Conservation (phyloP, 2,329 filamentous ascomycete genomes). For the Neofusicoccum parvum region DNA sequence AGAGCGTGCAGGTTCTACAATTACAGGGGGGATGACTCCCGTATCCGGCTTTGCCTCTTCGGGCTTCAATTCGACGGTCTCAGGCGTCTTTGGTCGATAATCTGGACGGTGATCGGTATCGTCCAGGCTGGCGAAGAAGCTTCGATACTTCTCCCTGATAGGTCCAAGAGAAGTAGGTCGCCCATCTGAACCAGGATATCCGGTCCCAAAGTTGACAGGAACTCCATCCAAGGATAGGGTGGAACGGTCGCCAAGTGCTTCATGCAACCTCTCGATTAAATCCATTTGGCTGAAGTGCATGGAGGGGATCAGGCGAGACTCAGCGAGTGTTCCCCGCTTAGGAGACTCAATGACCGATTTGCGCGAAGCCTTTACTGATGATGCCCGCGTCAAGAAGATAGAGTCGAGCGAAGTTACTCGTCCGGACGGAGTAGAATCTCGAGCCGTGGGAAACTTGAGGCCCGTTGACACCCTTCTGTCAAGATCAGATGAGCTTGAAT, state of each 20-base stretch:
- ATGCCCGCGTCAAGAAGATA: not conserved
- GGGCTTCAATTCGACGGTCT: not conserved
- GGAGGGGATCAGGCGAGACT: slow-evolving; percentile 47
- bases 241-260: slow-evolving; percentile 41
- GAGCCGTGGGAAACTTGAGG: slow-evolving; percentile 28
- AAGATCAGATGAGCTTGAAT: slow-evolving; percentile 4
- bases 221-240: slow-evolving; percentile 17
- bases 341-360: slow-evolving; percentile 9
- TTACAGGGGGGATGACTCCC: not conserved
- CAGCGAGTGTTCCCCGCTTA: not conserved
- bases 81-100: slow-evolving; percentile 15
- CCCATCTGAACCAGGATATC: not conserved
- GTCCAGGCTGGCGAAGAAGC: slow-evolving; percentile 49
- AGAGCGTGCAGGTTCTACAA: slow-evolving; percentile 17
- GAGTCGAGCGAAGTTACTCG: slow-evolving; percentile 9
- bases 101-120: slow-evolving; percentile 26
- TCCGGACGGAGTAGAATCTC: not conserved
- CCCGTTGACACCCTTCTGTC: slow-evolving; percentile 4
- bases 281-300: slow-evolving; percentile 52
- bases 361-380: slow-evolving; percentile 5
- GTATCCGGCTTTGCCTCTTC: not conserved
- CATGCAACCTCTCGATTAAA: slow-evolving; percentile 48
- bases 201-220: slow-evolving; percentile 25
- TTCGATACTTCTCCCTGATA: slow-evolving; percentile 49
- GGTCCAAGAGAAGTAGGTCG: slow-evolving; percentile 30